phyloP scores from a whole-genome alignment of 2,329 filamentous ascomycete species.

The Botrytis sinoallii region DNA sequence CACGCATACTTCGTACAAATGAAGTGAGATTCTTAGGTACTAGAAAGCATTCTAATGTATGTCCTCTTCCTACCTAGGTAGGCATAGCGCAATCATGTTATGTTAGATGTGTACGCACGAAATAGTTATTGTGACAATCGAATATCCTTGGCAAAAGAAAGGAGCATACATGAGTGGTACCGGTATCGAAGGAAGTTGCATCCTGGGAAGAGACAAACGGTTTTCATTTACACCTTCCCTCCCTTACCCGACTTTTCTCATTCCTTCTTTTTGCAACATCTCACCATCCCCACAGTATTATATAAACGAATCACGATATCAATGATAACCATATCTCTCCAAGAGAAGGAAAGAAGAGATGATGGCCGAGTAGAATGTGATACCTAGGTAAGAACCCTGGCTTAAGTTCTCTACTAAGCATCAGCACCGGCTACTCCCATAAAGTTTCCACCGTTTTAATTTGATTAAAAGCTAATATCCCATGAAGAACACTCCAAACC shows the following conservation, averaged over 20 bases:
- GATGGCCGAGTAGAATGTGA: constrained; percentile 2
- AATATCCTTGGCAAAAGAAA: background rate
- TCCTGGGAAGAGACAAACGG: background rate
- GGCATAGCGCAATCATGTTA: background rate
- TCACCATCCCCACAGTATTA: background rate
- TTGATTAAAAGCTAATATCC: constrained; percentile 2
- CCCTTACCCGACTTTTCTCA: background rate
- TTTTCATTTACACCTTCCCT: background rate
- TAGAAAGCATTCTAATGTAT: background rate
- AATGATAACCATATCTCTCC: background rate
- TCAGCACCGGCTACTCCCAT: constrained; percentile 6
- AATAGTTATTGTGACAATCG: constrained; percentile 9
- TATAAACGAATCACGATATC: constrained; percentile 3
- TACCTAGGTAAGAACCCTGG: background rate
- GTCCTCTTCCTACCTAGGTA: background rate
- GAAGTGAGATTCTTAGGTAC: background rate
- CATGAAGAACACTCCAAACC: background rate
- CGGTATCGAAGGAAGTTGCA: background rate
- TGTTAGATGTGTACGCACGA: background rate
- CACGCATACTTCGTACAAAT: background rate
- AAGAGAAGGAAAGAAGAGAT: background rate
- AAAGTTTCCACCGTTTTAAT: constrained; percentile 1
- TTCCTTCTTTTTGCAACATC: background rate
- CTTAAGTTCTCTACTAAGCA: constrained; percentile 9
- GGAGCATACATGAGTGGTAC: background rate